Percentiles rank a stretch among this genome's conserved stretches.
Conservation (phyloP, 805 yeast genomes). For the Zygotorulaspora danielsina region DNA sequence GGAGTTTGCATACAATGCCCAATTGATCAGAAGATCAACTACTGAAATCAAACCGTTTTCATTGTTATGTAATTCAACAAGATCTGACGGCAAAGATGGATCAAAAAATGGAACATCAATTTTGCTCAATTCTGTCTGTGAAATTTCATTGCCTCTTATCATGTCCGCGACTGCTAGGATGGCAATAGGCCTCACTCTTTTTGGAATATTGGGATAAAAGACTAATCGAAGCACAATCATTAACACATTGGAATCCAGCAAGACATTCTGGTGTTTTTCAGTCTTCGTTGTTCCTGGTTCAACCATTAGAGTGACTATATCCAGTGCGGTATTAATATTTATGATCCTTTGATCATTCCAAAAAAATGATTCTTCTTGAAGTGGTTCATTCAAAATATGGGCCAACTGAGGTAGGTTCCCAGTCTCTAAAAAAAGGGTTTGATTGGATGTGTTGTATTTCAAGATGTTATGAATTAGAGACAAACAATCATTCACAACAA, state of each 20-base stretch:
- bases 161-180: constrained; percentile 73
- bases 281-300: constrained; percentile 68
- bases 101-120: constrained; percentile 92
- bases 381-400: constrained; percentile 57
- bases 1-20: constrained; percentile 77
- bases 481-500: constrained; percentile 87
- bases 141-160: constrained; percentile 57
- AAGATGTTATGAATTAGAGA: constrained; percentile 68
- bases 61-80: constrained; percentile 3
- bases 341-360: constrained; percentile 77
- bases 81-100: constrained; percentile 43
- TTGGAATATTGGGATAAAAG: constrained; percentile 62
- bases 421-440: constrained; percentile 80
- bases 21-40: constrained; percentile 65
- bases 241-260: constrained; percentile 59
- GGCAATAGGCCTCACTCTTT: constrained; percentile 61
- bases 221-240: constrained; percentile 63
- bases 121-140: constrained; percentile 68
- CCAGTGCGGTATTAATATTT: constrained; percentile 64
- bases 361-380: constrained; percentile 45
- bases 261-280: constrained; percentile 52
- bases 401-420: constrained; percentile 68
- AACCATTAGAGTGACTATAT: constrained; percentile 68
- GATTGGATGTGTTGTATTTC: constrained; percentile 83
- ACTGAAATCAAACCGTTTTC: constrained; percentile 55